phyloP scores from a whole-genome alignment of 2,329 filamentous ascomycete genomes.

The Fusarium paranaense region DNA sequence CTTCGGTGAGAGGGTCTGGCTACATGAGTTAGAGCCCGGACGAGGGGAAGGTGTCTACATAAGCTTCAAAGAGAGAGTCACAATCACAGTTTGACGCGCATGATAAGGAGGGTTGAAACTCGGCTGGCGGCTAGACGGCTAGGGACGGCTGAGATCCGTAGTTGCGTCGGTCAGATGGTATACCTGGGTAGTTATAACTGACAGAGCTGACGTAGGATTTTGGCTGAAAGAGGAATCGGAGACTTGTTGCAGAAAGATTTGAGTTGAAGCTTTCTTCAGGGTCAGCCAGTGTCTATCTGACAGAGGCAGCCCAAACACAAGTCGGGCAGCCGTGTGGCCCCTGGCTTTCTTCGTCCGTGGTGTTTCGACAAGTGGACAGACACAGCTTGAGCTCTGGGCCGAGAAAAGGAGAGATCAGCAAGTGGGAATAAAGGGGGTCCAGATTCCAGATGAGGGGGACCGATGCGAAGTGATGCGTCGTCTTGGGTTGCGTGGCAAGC shows the following conservation, averaged over 20 bases:
- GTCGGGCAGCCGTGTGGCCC: conserved; percentile 1
- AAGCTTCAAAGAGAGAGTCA: background rate
- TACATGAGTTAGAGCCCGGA: background rate
- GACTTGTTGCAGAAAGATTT: background rate
- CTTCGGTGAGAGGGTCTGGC: conserved; percentile 17
- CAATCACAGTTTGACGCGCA: background rate
- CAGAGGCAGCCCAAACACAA: background rate
- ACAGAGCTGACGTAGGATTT: conserved; percentile 28
- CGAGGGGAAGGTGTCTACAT: background rate
- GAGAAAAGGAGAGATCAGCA: conserved; percentile 18
- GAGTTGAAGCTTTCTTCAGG: conserved; percentile 10
- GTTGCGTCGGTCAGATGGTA: conserved; percentile 8
- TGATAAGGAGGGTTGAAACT: background rate
- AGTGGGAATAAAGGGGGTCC: conserved; percentile 2
- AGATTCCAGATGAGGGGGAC: conserved; percentile 6
- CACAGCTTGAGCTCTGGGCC: background rate
- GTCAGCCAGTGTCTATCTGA: conserved; percentile 8
- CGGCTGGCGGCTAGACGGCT: conserved; percentile 18
- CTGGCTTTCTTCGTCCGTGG: conserved; percentile 6
- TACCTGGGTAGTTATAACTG: background rate
- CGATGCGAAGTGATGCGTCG: conserved; percentile 19
- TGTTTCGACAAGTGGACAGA: conserved; percentile 16
- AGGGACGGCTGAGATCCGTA: conserved; percentile 13
- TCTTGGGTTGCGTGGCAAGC: conserved; percentile 23
- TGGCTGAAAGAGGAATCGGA: background rate